Base-by-base conservation (phyloP, 2,329 filamentous ascomycete species). In the Fusarium devonianum region DNA sequence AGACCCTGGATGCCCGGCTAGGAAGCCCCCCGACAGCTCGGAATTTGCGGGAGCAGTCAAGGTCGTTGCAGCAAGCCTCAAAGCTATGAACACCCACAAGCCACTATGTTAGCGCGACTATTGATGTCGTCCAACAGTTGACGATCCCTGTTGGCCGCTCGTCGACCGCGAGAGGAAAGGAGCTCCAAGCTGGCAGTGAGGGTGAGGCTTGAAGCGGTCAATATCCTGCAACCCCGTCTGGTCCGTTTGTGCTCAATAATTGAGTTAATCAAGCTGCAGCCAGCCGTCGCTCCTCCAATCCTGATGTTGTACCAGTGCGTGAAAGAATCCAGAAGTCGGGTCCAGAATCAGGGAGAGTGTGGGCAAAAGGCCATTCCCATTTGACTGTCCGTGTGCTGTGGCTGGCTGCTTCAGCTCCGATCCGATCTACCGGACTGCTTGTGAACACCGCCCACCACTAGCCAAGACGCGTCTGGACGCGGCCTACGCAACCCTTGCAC, bases 21-120 rank as follows among this genome's bases (percentile, higher is more conserved):
- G 55, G 38, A 53, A 49, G 26, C 36, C 40, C 42, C 53, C 51
- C 43, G 49, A 41, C 42, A 26, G 62, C n/a, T 61, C 62, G 62
- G 60, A 56, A 63, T 62, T 60, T 56, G 53, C 42, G 39, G 56
- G 35, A 12, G 36, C 32, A 43, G 48, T 49, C 32, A 57, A 32
- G 44, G 9, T 48, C 49, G 43, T 33, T 18, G 28, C 40, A 39
- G 34, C 39, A 58, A 48, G 40, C 45, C 32, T 28, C 10, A 26
- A 58, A 39, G 34, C 43, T 55, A 60, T 65, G 53, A 65, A 65
- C 62, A 54, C 23, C 40, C 48, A 32, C 60, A 53, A 65, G 56
- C 56, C 62, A 59, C 50, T 28, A 42, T 43, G 35, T 58, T 65
- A 60, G 63, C 63, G 56, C 39, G 52, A 36, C 38, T 50, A 52